These are phyloP conservation scores for Xylaria intraflava DNA, from an alignment of 495 filamentous ascomycete genomes.

Conservation along the genomic window DNA sequence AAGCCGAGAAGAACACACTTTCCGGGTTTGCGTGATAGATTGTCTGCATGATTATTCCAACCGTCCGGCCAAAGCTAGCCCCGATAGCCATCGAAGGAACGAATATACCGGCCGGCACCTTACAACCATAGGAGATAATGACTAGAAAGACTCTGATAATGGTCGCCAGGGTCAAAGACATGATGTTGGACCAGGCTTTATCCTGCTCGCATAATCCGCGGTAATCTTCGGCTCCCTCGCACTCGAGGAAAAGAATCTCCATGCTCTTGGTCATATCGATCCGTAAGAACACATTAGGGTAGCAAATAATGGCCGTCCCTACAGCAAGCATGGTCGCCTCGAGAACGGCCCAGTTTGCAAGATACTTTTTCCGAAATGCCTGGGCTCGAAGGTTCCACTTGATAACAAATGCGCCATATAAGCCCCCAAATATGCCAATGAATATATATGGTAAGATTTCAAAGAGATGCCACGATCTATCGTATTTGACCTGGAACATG, in stretches of 20 bases:
- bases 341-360: constrained; percentile 76
- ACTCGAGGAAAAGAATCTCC: constrained; percentile 95
- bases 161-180: constrained; percentile 75
- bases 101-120: constrained; percentile 95
- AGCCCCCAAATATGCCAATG: constrained; percentile 85
- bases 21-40: constrained; percentile 76
- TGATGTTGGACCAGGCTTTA: constrained; percentile 71
- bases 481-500: constrained; percentile 98
- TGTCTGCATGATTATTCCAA: constrained; percentile 91
- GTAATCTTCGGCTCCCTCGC: constrained; percentile 88
- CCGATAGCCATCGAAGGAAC: constrained; percentile 98
- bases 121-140: constrained; percentile 96
- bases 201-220: constrained; percentile 78
- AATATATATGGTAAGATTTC: constrained; percentile 89
- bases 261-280: constrained; percentile 99
- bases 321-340: constrained; percentile 80
- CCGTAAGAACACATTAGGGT: constrained; percentile 88
- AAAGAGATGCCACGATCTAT: constrained; percentile 96
- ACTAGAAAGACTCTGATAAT: constrained; percentile 76
- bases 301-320: constrained; percentile 83
- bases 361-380: constrained; percentile 91
- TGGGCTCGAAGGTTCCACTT: constrained; percentile 94
- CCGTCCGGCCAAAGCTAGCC: constrained; percentile 83
- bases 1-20: constrained; percentile 78
- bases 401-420: constrained; percentile 96